Evolutionary conservation across 2,329 filamentous ascomycete species (phyloP).

Genomic region (Penicillium rolfsii): DNA sequence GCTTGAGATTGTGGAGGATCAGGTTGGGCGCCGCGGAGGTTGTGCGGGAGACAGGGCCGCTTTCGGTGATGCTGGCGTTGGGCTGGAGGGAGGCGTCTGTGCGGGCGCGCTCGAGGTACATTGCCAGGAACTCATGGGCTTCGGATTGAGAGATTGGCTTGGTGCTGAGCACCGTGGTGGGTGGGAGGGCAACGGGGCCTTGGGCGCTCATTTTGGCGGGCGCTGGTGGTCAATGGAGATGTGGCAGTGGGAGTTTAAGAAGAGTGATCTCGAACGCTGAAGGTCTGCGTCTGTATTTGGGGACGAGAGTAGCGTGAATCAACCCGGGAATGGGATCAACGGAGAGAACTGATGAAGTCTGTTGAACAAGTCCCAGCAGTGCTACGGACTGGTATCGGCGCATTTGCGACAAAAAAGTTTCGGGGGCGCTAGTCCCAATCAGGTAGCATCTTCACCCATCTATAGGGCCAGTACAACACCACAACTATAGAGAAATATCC

Average conservation of each 20-base stretch:
- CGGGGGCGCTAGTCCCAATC: constrained; percentile 29
- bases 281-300: background rate
- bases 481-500: too few relatives aligned
- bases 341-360: constrained; percentile 1
- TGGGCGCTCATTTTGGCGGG: constrained; percentile 41
- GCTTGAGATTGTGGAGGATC: constrained; percentile 50
- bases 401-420: constrained; percentile 31
- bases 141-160: constrained; percentile 42
- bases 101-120: constrained; percentile 47
- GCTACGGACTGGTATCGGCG: constrained; percentile 4
- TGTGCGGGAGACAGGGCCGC: constrained; percentile 48
- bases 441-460: constrained; percentile 18
- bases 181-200: constrained; percentile 43
- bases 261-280: background rate
- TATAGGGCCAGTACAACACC: background rate
- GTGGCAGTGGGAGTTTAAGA: background rate
- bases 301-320: constrained; percentile 9
- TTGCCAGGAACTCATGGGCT: constrained; percentile 48
- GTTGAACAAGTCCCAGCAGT: background rate
- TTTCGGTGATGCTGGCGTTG: constrained; percentile 48
- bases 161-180: constrained; percentile 42
- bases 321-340: constrained; percentile 5
- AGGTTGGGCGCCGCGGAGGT: constrained; percentile 47
- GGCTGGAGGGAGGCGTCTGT: constrained; percentile 50
- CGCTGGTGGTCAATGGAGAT: constrained; percentile 7